These are phyloP conservation scores for Candida rishiriensis DNA, from an alignment of 805 yeast genomes.

Conservation along the genomic window DNA sequence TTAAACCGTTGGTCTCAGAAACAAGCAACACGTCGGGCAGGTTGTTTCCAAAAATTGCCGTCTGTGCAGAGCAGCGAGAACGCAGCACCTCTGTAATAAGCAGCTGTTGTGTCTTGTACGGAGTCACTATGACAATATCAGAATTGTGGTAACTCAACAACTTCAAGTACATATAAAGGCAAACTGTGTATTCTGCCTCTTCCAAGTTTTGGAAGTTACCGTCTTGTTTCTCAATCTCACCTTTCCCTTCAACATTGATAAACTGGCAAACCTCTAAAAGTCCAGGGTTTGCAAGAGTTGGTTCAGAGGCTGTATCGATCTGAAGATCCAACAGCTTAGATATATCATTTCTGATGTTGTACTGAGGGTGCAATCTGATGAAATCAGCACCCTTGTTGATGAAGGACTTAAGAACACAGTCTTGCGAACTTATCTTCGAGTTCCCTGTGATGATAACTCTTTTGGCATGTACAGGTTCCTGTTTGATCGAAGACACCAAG, in stretches of 20 bases:
- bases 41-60: conserved; percentile 19
- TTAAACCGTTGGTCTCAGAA: conserved; percentile 26
- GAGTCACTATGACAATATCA: conserved; percentile 38
- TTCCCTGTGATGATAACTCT: conserved; percentile 36
- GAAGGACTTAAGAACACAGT: conserved; percentile 3
- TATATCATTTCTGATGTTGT: conserved; percentile 2
- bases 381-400: not conserved
- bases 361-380: conserved; percentile 2
- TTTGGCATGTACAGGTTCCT: conserved; percentile 8
- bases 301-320: not conserved
- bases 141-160: conserved; percentile 37
- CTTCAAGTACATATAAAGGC: conserved; percentile 42
- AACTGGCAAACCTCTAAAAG: conserved; percentile 29
- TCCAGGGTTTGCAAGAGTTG: conserved; percentile 26
- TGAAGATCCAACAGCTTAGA: not conserved
- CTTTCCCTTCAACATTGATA: conserved; percentile 28
- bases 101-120: conserved; percentile 36
- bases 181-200: conserved; percentile 46
- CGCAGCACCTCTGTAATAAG: conserved; percentile 38
- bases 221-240: conserved; percentile 26
- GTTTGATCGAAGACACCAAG: conserved; percentile 22
- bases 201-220: conserved; percentile 34
- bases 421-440: not conserved
- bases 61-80: conserved; percentile 21
- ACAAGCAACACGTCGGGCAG: conserved; percentile 17